These are phyloP conservation scores for Daldinia childiae DNA, from an alignment of 495 filamentous ascomycete genomes.

Conservation along the genomic window DNA sequence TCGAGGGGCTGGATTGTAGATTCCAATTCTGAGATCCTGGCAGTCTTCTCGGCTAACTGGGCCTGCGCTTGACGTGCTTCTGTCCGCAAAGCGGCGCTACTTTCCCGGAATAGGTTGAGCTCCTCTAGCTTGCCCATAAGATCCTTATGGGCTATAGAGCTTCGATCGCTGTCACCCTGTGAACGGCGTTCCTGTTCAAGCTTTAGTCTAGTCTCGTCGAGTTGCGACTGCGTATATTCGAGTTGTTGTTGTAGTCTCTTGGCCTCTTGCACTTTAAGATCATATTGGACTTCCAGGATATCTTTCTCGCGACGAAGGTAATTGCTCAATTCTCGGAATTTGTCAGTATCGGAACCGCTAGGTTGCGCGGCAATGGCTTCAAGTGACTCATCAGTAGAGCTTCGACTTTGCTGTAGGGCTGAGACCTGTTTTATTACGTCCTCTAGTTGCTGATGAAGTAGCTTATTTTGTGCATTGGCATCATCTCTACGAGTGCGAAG, in stretches of 20 bases:
- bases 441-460: conserved; percentile 89
- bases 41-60: conserved; percentile 75
- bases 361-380: conserved; percentile 43
- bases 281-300: conserved; percentile 94
- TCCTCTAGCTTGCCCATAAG: conserved; percentile 94
- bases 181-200: conserved; percentile 85
- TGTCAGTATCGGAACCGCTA: conserved; percentile 57
- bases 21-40: conserved; percentile 76
- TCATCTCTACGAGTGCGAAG: conserved; percentile 81
- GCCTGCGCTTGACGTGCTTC: conserved; percentile 81
- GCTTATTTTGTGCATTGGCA: conserved; percentile 81
- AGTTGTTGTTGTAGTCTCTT: conserved; percentile 90
- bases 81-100: conserved; percentile 84
- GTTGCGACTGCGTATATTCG: conserved; percentile 82
- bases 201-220: conserved; percentile 86
- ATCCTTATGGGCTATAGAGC: conserved; percentile 79
- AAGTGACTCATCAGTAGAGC: conserved; percentile 57
- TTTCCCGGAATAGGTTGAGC: conserved; percentile 93
- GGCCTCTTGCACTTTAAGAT: conserved; percentile 83
- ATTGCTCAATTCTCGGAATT: conserved; percentile 85
- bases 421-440: conserved; percentile 80
- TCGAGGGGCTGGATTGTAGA: conserved; percentile 84
- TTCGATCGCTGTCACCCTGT: conserved; percentile 76
- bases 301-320: conserved; percentile 97
- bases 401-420: conserved; percentile 76